Evolutionary conservation across 495 filamentous ascomycete genomes (phyloP).

Genomic region (Penicillium argentinense): DNA sequence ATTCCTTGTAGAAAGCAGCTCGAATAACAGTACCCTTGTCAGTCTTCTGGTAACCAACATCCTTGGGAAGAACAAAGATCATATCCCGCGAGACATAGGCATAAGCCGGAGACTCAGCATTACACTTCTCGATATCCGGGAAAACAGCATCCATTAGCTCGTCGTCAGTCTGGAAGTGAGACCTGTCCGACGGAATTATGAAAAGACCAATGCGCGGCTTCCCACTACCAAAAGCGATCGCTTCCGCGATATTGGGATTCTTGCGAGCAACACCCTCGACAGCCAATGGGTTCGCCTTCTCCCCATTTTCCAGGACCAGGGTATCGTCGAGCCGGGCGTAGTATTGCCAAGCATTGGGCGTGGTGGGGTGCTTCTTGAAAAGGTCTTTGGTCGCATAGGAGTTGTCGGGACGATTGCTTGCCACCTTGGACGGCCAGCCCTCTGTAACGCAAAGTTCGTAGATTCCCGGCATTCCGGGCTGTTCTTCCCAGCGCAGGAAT

Average conservation of each 20-base stretch:
- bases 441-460: conserved; percentile 56
- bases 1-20: conserved; percentile 45
- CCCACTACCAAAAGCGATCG: conserved; percentile 31
- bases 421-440: conserved; percentile 62
- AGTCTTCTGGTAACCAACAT: conserved; percentile 43
- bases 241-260: conserved; percentile 25
- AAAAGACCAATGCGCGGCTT: conserved; percentile 35
- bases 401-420: conserved; percentile 55
- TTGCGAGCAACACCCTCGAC: conserved; percentile 46
- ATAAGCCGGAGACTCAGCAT: conserved; percentile 43
- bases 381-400: conserved; percentile 59
- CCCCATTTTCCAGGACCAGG: conserved; percentile 59
- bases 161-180: conserved; percentile 27
- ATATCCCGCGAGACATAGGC: conserved; percentile 51
- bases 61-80: conserved; percentile 39
- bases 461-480: conserved; percentile 37
- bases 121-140: conserved; percentile 45
- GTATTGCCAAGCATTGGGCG: conserved; percentile 53
- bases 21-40: conserved; percentile 56
- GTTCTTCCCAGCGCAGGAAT: conserved; percentile 50
- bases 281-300: conserved; percentile 62
- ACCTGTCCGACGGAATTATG: conserved; percentile 37
- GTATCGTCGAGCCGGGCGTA: conserved; percentile 57
- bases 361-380: conserved; percentile 51
- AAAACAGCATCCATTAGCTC: conserved; percentile 44